Evolutionary conservation across 768 basidiomycete genomes (phyloP).

Genomic region (Kwoniella botswanensis): DNA sequence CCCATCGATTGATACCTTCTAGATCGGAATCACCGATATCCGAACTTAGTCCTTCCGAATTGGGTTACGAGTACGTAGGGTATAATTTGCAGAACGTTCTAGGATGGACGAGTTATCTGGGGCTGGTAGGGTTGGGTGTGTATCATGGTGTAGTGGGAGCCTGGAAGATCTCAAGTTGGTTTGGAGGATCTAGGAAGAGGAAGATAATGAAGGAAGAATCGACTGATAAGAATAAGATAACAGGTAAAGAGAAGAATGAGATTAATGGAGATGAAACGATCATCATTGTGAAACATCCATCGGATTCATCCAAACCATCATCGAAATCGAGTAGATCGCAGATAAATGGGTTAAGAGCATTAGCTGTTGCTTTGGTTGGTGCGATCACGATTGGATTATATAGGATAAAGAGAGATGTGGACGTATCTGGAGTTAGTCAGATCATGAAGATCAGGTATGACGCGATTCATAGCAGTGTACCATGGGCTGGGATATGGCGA

Average conservation of each 20-base stretch:
- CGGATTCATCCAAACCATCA: not conserved
- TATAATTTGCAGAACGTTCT: constrained; percentile 67
- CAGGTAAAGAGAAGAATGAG: not conserved
- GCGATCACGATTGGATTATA: constrained; percentile 32
- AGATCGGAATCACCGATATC: constrained; percentile 63
- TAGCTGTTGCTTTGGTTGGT: constrained; percentile 26
- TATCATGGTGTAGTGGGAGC: constrained; percentile 71
- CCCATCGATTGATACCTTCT: constrained; percentile 69
- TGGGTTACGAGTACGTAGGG: constrained; percentile 85
- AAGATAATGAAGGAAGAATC: constrained; percentile 5
- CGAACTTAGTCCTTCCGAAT: constrained; percentile 72
- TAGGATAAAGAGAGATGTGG: constrained; percentile 33
- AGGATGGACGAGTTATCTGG: constrained; percentile 66
- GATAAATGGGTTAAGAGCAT: constrained; percentile 23
- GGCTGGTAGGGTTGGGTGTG: constrained; percentile 65
- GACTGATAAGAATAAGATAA: not conserved
- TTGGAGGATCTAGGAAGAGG: constrained; percentile 5
- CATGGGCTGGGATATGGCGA: constrained; percentile 16
- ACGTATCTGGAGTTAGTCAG: constrained; percentile 11
- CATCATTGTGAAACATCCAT: not conserved
- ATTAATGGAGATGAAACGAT: constrained; percentile 1
- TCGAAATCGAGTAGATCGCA: not conserved
- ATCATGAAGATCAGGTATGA: constrained; percentile 40
- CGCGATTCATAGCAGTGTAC: constrained; percentile 24
- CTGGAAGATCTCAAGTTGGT: constrained; percentile 43